Base-by-base conservation (phyloP, 176 grass and related monocot genomes). In the Alopecurus myosuroides region DNA sequence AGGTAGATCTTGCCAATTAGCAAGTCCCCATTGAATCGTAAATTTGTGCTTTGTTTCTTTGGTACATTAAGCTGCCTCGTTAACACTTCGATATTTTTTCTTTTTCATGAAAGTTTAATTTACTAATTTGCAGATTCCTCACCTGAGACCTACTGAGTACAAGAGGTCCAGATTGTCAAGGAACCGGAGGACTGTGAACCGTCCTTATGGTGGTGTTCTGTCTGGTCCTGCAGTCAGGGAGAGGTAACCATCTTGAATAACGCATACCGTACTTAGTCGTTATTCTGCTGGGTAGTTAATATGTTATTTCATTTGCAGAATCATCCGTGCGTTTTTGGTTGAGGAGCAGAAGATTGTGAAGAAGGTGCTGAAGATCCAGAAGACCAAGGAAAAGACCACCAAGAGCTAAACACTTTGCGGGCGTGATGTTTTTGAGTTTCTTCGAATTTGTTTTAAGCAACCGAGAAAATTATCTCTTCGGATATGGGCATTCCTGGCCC, bases 311-410 rank as follows among this genome's bases (percentile, higher is more conserved):
- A 7, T 17, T 10, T 14, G 10, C 86, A 94, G 93, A 79, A 94
- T 94, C 76, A 94, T 94, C 49, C 76, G 93, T 30, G 93, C 93
- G 4, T 94, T 94, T 77, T 79, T 94, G 70, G 93, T 94, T 0
- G 93, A 94, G 85, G 93, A 94, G 78, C 93, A 94, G 78, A 94
- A 94, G 93, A 94, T 94, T 22, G 93, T 94, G 68, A 94, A 94
- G 87, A 94, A 92, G 87, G 93, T 94, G 50, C 74, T 94, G 53
- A 94, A 94, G 90, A 84, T 94, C 78, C 90, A 94, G 46, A 94
- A 94, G 81, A 80, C 81, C 7, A 94, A 94, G 87, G 89, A 92
- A 52, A 94, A 94, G 90, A 58, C 88, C 66, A 81, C 86, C 44
- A 91, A 94, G 86, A 91, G 82, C 67, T 94, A 94, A 79, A 88